Conservation (phyloP, 768 basidiomycete species). For the Leccinum ochraceum region DNA sequence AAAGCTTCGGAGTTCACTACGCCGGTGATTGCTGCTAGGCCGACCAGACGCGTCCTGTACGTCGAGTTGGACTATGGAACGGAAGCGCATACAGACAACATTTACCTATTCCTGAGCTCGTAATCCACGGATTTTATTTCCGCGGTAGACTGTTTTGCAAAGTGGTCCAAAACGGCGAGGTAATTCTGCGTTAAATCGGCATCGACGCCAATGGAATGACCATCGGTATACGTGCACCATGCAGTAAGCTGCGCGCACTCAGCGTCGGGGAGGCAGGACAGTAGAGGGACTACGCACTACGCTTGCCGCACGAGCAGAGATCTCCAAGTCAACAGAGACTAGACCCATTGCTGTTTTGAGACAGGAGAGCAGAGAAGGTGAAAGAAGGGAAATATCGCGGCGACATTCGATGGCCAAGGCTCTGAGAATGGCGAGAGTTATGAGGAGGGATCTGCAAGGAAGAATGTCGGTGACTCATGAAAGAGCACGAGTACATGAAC, state of each 20-base stretch:
- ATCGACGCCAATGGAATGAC: slow-evolving; percentile 79
- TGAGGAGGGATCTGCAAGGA: slow-evolving; percentile 63
- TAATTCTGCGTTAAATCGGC: slow-evolving; percentile 68
- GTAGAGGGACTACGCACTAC: slow-evolving; percentile 53
- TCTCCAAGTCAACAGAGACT: slow-evolving; percentile 68
- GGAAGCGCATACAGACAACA: background rate
- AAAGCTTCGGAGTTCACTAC: no score
- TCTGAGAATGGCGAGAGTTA: slow-evolving; percentile 80
- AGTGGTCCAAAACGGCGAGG: slow-evolving; percentile 61
- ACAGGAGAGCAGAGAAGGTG: slow-evolving; percentile 65
- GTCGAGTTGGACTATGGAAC: background rate
- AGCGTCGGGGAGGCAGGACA: background rate
- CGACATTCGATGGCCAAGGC: slow-evolving; percentile 86
- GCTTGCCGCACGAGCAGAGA: slow-evolving; percentile 74
- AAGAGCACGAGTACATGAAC: background rate
- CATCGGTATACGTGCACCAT: slow-evolving; percentile 92
- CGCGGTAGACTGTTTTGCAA: slow-evolving; percentile 59
- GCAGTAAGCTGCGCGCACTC: slow-evolving; percentile 68
- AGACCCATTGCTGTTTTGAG: slow-evolving; percentile 57
- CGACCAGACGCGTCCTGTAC: no score
- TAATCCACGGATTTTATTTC: slow-evolving; percentile 53
- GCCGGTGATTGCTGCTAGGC: no score
- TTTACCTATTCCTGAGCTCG: slow-evolving; percentile 75
- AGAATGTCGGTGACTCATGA: background rate
- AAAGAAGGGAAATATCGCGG: slow-evolving; percentile 75